Percentiles rank a stretch among this genome's conserved stretches.
phyloP scores from a whole-genome alignment of 352 stramenopile genomes.

The Pythium plurisporium region DNA sequence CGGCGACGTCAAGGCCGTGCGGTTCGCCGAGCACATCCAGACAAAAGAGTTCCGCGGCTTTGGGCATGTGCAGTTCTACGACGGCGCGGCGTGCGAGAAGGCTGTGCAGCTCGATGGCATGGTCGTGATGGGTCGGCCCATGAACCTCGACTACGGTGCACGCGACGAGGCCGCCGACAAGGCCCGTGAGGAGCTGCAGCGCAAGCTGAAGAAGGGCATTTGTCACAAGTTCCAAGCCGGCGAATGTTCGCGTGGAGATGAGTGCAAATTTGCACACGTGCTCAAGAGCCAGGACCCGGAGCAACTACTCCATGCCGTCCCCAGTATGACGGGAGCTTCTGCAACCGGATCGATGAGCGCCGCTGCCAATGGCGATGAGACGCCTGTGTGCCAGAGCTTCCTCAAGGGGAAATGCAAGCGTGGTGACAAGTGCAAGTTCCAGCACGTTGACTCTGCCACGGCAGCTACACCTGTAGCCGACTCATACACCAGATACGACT shows the following conservation, averaged over 20 bases:
- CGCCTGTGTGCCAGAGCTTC: conserved; percentile 32
- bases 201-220: conserved; percentile 45
- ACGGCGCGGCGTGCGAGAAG: conserved; percentile 78
- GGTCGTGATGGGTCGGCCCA: conserved; percentile 79
- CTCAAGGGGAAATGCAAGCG: conserved; percentile 44
- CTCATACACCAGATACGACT: neutral
- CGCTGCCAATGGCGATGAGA: neutral
- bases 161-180: conserved; percentile 64
- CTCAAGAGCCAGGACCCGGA: conserved; percentile 17
- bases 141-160: conserved; percentile 78
- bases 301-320: neutral
- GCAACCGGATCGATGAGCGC: neutral
- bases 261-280: conserved; percentile 44
- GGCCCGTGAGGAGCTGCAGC: conserved; percentile 64
- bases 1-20: conserved; percentile 73
- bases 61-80: conserved; percentile 93
- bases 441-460: conserved; percentile 6
- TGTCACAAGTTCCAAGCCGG: conserved; percentile 40
- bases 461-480: neutral
- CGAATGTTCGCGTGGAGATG: conserved; percentile 32
- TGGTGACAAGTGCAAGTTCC: conserved; percentile 29
- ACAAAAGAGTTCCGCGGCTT: conserved; percentile 85
- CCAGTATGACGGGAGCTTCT: neutral
- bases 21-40: conserved; percentile 82
- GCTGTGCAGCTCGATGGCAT: conserved; percentile 78